Evolutionary conservation across 1,284 basidiomycete species (phyloP).

Genomic region (Cystobasidium slooffiae): DNA sequence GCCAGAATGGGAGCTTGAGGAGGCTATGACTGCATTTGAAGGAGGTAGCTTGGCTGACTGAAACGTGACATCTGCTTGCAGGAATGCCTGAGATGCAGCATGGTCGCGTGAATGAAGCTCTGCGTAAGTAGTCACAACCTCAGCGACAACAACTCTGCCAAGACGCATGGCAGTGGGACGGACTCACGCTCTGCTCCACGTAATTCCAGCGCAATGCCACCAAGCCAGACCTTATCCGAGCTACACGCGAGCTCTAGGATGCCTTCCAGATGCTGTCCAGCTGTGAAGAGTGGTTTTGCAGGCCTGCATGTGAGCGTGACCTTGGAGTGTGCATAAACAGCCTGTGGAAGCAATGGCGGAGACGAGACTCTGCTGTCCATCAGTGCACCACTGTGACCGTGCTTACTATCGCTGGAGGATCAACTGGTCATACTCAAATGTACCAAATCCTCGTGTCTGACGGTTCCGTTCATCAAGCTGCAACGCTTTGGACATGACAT

Average conservation of each 20-base stretch:
- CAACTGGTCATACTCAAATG: no score
- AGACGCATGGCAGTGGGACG: conserved; percentile 43
- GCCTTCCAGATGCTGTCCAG: conserved; percentile 47
- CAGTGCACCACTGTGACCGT: neutral
- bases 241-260: conserved; percentile 48
- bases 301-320: conserved; percentile 37
- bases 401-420: neutral
- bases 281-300: conserved; percentile 36
- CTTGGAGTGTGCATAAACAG: conserved; percentile 25
- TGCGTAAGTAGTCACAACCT: conserved; percentile 21
- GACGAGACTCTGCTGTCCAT: conserved; percentile 23
- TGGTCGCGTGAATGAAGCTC: conserved; percentile 53
- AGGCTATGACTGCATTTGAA: conserved; percentile 50
- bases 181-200: conserved; percentile 38
- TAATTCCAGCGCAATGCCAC: conserved; percentile 49
- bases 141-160: neutral
- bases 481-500: no score
- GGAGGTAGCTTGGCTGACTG: conserved; percentile 52
- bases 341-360: conserved; percentile 13
- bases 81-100: conserved; percentile 52
- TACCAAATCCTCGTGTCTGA: no score
- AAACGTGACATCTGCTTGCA: conserved; percentile 50
- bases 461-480: no score
- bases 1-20: conserved; percentile 24
- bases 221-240: conserved; percentile 45